Evolutionary conservation across 805 yeast species (phyloP).

Genomic region (Lachancea sp.): DNA sequence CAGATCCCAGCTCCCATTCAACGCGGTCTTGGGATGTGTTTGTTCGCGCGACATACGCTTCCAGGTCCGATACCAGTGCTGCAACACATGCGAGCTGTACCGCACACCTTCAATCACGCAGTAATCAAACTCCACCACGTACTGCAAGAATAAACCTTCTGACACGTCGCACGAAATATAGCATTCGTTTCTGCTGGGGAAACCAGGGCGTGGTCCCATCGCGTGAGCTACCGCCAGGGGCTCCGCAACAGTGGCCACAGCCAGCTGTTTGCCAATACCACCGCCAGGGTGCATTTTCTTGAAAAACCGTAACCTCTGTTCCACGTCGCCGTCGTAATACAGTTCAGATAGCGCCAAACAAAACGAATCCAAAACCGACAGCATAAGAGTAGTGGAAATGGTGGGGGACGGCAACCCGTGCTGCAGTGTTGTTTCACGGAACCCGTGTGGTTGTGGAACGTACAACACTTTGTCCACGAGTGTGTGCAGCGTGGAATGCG

Average conservation of each 20-base stretch:
- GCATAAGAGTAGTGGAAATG: slow-evolving; percentile 68
- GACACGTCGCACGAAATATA: slow-evolving; percentile 1
- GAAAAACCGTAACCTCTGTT: slow-evolving; percentile 49
- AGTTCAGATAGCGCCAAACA: slow-evolving; percentile 67
- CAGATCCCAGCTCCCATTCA: slow-evolving; percentile 3
- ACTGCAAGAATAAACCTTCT: slow-evolving; percentile 12
- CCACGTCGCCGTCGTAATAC: slow-evolving; percentile 46
- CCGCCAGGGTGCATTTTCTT: slow-evolving; percentile 87
- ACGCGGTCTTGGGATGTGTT: not conserved
- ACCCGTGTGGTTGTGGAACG: slow-evolving; percentile 38
- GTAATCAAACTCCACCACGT: slow-evolving; percentile 12
- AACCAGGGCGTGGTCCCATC: not conserved
- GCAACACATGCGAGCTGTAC: slow-evolving; percentile 7
- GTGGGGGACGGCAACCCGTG: slow-evolving; percentile 89
- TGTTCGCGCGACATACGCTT: not conserved
- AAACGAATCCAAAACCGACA: slow-evolving; percentile 73
- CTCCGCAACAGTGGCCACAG: not conserved
- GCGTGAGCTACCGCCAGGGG: not conserved
- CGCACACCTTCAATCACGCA: slow-evolving; percentile 4
- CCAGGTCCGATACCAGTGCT: slow-evolving; percentile 8
- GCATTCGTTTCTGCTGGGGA: not conserved
- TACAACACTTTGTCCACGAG: slow-evolving; percentile 32
- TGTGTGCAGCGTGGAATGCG: slow-evolving; percentile 13
- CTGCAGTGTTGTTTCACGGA: slow-evolving; percentile 50
- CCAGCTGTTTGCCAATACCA: slow-evolving; percentile 53